Evolutionary conservation across 768 basidiomycete genomes (phyloP).

Genomic region (Hebeloma cylindrosporum): DNA sequence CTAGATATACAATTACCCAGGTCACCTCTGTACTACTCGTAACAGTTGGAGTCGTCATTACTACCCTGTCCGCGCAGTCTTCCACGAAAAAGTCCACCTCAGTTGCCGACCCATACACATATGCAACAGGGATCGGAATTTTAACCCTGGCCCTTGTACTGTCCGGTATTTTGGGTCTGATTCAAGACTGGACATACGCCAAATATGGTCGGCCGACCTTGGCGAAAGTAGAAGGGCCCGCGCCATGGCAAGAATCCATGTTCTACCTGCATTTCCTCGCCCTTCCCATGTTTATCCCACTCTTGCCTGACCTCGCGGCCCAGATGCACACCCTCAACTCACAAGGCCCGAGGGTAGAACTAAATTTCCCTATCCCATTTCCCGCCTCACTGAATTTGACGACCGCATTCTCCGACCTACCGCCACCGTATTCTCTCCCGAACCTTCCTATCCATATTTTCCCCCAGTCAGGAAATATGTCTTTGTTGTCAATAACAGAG

Average conservation of each 20-base stretch:
- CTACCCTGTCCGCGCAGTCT: constrained; percentile 74
- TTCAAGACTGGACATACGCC: constrained; percentile 81
- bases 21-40: constrained; percentile 77
- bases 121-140: constrained; percentile 70
- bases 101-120: constrained; percentile 38
- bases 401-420: constrained; percentile 26
- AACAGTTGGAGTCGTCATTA: constrained; percentile 74
- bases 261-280: constrained; percentile 87
- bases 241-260: constrained; percentile 84
- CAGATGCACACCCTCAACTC: constrained; percentile 47
- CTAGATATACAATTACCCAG: constrained; percentile 41
- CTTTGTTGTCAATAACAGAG: constrained; percentile 29
- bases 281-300: constrained; percentile 72
- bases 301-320: constrained; percentile 48
- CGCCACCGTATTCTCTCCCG: constrained; percentile 32
- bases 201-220: constrained; percentile 33
- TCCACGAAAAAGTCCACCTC: constrained; percentile 24
- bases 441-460: constrained; percentile 21
- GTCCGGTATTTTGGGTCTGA: constrained; percentile 77
- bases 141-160: constrained; percentile 77
- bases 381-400: constrained; percentile 19
- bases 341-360: constrained; percentile 35
- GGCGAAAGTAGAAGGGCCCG: constrained; percentile 14
- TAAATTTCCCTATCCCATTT: constrained; percentile 26
- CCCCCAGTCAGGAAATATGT: constrained; percentile 17